Base-by-base conservation (phyloP, 768 basidiomycete genomes). In the Clavulina sp. region DNA sequence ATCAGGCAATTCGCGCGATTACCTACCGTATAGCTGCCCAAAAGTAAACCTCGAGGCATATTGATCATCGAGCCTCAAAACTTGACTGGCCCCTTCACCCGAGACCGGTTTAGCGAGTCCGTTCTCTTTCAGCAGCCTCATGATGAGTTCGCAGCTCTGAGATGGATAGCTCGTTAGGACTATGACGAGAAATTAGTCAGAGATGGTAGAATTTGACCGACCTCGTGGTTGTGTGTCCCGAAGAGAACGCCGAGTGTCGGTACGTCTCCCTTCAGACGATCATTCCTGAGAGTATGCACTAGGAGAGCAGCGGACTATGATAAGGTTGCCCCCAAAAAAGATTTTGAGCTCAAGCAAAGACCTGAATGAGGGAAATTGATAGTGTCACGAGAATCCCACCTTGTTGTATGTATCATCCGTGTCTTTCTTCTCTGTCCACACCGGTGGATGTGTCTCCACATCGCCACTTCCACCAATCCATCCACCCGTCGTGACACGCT, bases 1-100 rank as follows among this genome's bases (percentile, higher is more conserved):
- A 21, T 28, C 19, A 38, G 21, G 19, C 7, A 50, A 5, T 21
- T 3, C 28, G 9, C 30, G 24, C 21, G 18, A 32, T 19, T 18
- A 64, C 73, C 41, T 50, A 86, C 88, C 89, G 56, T 82, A 89
- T 23, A 96, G 65, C 63, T 95, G 91, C 3, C 77, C 87, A 54
- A 93, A 70, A 18, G 76, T 69, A 6, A 92, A 65, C 55, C 81
- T 67, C 58, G 84, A 80, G 5, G 73, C 69, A 1, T 80, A 77
- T 6, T 72, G 72, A 2, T 73, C 68, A 5, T 64, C 59, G 13
- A 91, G 60, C n/a, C 60, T 54, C 29, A 76, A 32, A 58, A 61
- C 62, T 4, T 61, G 64, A 4, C 24, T 30, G 23, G 57, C 33
- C 28, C 47, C 47, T 23, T 58, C 57, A 13, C 9, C 43, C 59